Conservation (phyloP, 352 stramenopile genomes). For the Globisporangium rhizosaccharum region DNA sequence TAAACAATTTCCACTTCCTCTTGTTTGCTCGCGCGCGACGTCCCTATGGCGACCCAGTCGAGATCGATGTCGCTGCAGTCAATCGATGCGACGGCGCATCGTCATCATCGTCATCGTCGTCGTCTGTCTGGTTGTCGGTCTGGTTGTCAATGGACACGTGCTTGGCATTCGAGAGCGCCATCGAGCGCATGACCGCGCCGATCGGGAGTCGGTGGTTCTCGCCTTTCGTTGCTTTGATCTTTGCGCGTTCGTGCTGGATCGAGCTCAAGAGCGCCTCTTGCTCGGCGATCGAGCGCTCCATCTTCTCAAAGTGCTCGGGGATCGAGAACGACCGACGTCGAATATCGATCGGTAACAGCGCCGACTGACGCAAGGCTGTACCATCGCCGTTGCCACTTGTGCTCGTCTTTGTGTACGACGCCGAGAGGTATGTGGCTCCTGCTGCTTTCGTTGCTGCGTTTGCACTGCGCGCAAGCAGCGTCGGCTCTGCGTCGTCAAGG, state of each 20-base stretch:
- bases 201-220: conserved; percentile 11
- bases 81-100: neutral
- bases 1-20: neutral
- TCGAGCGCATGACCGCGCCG: conserved; percentile 15
- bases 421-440: too few relatives aligned
- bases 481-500: too few relatives aligned
- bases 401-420: neutral
- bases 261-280: conserved; percentile 55
- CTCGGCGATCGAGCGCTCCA: conserved; percentile 61
- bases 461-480: neutral
- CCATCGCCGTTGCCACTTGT: neutral
- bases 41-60: neutral
- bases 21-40: too few relatives aligned
- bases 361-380: conserved; percentile 1
- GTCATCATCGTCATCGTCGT: conserved; percentile 2
- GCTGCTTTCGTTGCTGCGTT: neutral
- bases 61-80: neutral
- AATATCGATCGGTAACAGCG: conserved; percentile 13
- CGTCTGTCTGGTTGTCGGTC: neutral
- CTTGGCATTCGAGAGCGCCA: conserved; percentile 2
- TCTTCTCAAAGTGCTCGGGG: conserved; percentile 39
- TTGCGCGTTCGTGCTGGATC: conserved; percentile 49
- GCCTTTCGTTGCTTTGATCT: conserved; percentile 18
- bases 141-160: conserved; percentile 1
- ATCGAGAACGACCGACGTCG: conserved; percentile 40